Evolutionary conservation across 2,329 filamentous ascomycete genomes (phyloP).

Genomic region (Neopestalotiopsis clavispora): DNA sequence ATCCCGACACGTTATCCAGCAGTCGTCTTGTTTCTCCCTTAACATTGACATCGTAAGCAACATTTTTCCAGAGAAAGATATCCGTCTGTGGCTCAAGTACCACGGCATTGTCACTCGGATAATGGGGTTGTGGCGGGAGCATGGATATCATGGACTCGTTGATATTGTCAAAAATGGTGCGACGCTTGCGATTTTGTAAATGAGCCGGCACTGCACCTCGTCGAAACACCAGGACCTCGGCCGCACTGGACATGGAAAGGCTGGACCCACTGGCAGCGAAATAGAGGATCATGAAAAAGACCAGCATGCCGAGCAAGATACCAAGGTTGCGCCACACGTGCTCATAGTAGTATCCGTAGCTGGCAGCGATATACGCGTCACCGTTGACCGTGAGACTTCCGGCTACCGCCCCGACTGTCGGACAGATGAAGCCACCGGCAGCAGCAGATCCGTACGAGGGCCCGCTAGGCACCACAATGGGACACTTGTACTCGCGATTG

Average conservation of each 20-base stretch:
- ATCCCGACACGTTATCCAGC: constrained; percentile 78
- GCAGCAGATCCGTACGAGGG: not conserved
- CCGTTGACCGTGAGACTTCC: not conserved
- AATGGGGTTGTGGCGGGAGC: no score
- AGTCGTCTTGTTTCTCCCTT: constrained; percentile 70
- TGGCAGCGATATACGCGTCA: not conserved
- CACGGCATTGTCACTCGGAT: no score
- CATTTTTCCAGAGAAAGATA: not conserved
- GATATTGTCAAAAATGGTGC: no score
- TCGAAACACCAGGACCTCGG: not conserved
- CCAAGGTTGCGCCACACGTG: not conserved
- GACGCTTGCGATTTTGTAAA: not conserved
- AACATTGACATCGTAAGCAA: constrained; percentile 47
- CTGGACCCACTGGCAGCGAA: not conserved
- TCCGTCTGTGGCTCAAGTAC: not conserved
- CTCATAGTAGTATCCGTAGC: not conserved
- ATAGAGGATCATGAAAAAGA: not conserved
- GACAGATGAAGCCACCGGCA: not conserved
- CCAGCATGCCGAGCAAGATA: not conserved
- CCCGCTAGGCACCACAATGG: not conserved
- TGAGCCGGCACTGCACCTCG: not conserved
- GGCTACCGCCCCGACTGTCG: not conserved
- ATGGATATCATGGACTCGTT: no score
- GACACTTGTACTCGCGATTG: not conserved
- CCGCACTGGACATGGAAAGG: no score